Base-by-base conservation (phyloP, 768 basidiomycete genomes). In the Amanita pseudoporphyria region DNA sequence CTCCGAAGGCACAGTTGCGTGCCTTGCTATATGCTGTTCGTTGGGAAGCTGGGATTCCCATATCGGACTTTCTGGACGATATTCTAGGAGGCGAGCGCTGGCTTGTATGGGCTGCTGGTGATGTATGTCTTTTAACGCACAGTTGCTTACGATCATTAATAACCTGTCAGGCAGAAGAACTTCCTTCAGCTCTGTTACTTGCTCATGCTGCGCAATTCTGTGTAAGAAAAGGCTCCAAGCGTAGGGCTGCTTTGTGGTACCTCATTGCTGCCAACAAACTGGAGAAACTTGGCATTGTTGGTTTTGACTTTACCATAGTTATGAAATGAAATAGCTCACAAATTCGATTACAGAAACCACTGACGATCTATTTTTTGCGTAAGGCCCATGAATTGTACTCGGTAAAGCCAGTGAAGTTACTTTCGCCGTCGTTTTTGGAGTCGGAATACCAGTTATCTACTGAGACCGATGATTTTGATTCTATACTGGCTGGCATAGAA, bases 371-470 rank as follows among this genome's bases (percentile, higher is more conserved):
- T 60, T 85, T 91, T 57, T 71, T 92, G 26, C 79, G 80, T 7
- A 77, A 73, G 60, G 83, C 89, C 12, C 82, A 80, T 52, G 76
- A 75, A 30, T 65, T 88, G 30, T 87, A 80, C 61, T 70, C 65
- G 21, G 57, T 64, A 5, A 70, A 65, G 30, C 74, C 75, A 0
- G 57, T 62, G 16, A 87, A 86, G 58, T 66, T 64, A 16, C 61
- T 92, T 14, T 92, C 88, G 0, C 85, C 86, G 0, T 86, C 83
- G 6, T 91, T 89, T 61, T 88, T 84, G 82, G 79, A 82, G 31
- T 76, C 84, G 3, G 84, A 88, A 61, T 79, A 74, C 12, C 66
- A 68, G 37, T 64, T 66, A 13, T 61, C 71, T 7, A 59, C 57
- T 2, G 60, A 65, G 9, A 60, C 60, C 43, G 58, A 68, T 46